phyloP scores from a whole-genome alignment of 2,329 filamentous ascomycete genomes.

The Paracoccidioides lutzii region DNA sequence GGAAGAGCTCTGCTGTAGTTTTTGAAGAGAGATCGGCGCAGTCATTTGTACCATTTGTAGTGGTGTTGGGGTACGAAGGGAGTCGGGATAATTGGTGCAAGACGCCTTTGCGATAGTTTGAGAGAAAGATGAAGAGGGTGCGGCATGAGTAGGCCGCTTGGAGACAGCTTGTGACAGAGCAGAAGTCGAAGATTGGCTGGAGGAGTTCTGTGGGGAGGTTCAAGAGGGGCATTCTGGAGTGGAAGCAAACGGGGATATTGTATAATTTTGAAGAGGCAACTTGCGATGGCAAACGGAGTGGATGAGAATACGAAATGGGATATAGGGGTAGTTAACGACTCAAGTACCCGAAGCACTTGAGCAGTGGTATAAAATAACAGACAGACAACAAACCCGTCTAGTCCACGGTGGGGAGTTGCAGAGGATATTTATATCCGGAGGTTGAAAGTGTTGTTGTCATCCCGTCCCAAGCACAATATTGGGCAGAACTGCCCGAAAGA shows the following conservation, averaged over 20 bases:
- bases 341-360: no score
- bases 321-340: no score
- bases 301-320: no score
- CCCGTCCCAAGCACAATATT: no score
- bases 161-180: slow-evolving; percentile 25
- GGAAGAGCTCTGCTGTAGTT: slow-evolving; percentile 19
- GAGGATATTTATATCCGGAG: no score
- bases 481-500: no score
- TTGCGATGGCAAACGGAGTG: no score
- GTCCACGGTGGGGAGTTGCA: no score
- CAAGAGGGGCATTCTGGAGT: slow-evolving; percentile 12
- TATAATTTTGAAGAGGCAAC: no score
- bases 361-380: no score
- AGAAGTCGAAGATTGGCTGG: slow-evolving; percentile 24
- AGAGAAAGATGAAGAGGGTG: slow-evolving; percentile 24
- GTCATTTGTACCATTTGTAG: slow-evolving; percentile 5
- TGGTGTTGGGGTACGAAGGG: slow-evolving; percentile 15
- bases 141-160: slow-evolving; percentile 26
- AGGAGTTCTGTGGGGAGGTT: slow-evolving; percentile 32
- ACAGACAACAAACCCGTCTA: no score
- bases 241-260: background rate
- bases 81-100: slow-evolving; percentile 24
- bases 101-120: slow-evolving; percentile 23
- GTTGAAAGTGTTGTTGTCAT: no score
- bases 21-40: background rate